Conservation (phyloP, 192 early-diverging fungal species). For the Linnemannia schmuckeri region DNA sequence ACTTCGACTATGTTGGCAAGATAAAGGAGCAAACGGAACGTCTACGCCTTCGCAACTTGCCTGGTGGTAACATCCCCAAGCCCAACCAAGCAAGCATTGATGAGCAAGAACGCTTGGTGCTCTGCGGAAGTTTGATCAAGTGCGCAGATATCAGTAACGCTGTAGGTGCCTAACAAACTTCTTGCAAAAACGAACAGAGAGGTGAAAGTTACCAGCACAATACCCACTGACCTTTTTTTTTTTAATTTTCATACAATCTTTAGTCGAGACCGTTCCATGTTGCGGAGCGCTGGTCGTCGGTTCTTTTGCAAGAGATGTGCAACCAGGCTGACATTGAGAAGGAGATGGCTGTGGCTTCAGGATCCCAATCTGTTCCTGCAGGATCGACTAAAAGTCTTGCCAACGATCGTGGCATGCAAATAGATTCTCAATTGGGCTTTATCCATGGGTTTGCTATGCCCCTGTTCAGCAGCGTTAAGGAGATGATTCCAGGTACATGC, state of each 20-base stretch:
- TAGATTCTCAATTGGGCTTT: constrained; percentile 68
- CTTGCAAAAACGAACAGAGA: background rate
- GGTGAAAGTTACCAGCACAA: background rate
- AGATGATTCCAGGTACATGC: constrained; percentile 60
- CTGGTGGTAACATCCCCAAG: constrained; percentile 57
- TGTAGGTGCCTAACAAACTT: constrained; percentile 48
- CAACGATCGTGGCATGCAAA: constrained; percentile 62
- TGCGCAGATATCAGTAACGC: constrained; percentile 88
- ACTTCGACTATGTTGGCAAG: constrained; percentile 82
- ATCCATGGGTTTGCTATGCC: constrained; percentile 67
- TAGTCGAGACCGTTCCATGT: constrained; percentile 78
- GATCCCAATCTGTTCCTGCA: constrained; percentile 60
- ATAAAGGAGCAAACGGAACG: constrained; percentile 73
- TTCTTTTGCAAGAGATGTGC: constrained; percentile 77
- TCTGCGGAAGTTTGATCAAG: constrained; percentile 82
- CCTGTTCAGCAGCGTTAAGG: constrained; percentile 60
- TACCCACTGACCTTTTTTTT: background rate
- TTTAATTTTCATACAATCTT: background rate
- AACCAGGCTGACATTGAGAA: constrained; percentile 81
- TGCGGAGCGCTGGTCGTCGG: constrained; percentile 75
- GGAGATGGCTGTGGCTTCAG: constrained; percentile 64
- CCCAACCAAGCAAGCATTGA: constrained; percentile 57
- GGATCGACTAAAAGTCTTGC: constrained; percentile 64
- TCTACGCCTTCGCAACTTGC: constrained; percentile 52
- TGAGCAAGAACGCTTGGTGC: constrained; percentile 70